A percentile compares a stretch with the other conserved stretches of the same genome.
These are phyloP conservation scores for Ophiostoma ips DNA, from an alignment of 2,329 filamentous ascomycete species.

Conservation along the genomic window DNA sequence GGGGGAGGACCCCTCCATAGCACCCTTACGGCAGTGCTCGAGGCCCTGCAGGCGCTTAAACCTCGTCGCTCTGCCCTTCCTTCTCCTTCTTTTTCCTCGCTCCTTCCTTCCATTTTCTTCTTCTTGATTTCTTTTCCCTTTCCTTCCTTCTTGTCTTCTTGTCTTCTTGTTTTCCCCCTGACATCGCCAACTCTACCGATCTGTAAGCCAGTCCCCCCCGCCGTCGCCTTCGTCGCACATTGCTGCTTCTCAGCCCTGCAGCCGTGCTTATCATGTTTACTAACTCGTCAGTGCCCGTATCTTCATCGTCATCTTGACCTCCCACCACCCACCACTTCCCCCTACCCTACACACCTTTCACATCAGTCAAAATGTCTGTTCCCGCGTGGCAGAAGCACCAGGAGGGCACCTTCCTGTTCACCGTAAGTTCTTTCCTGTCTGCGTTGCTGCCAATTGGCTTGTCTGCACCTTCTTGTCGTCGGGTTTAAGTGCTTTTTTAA, in stretches of 20 bases:
- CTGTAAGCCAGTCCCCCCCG: neutral
- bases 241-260: too few species aligned
- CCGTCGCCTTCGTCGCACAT: too few species aligned
- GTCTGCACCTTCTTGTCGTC: neutral
- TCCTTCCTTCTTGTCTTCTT: neutral
- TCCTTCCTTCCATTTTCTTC: neutral
- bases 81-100: neutral
- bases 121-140: neutral
- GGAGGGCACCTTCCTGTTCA: slow-evolving; percentile 70
- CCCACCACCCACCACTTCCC: neutral
- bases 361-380: slow-evolving; percentile 7
- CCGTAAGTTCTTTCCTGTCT: slow-evolving; percentile 32
- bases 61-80: neutral
- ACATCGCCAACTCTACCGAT: neutral
- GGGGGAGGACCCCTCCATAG: neutral
- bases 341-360: neutral
- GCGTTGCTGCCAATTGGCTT: neutral
- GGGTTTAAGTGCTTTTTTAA: too few species aligned
- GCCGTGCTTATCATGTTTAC: too few species aligned
- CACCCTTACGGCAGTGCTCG: neutral
- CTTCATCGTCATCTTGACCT: neutral
- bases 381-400: slow-evolving; percentile 35
- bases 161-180: neutral
- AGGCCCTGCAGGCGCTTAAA: neutral
- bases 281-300: too few species aligned